Evolutionary conservation across 2,329 filamentous ascomycete species (phyloP).

Genomic region (Neodidymelliopsis sp.): DNA sequence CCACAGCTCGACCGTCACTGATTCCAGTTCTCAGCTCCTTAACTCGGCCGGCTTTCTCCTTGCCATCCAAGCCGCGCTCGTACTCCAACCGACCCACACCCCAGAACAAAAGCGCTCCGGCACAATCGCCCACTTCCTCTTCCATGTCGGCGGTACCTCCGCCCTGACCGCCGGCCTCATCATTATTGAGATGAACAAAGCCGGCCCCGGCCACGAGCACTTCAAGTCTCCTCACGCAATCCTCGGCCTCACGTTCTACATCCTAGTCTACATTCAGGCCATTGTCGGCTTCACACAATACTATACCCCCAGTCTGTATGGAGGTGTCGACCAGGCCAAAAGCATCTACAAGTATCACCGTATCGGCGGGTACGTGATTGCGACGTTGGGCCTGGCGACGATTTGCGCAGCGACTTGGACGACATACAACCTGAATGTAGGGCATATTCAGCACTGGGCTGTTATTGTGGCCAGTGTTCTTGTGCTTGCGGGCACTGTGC

Average conservation of each 20-base stretch:
- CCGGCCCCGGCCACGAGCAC: conserved; percentile 69
- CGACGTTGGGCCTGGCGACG: conserved; percentile 75
- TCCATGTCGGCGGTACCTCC: conserved; percentile 72
- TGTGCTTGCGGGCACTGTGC: conserved; percentile 74
- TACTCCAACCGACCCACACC: conserved; percentile 87
- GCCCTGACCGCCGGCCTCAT: conserved; percentile 70
- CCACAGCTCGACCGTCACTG: conserved; percentile 16
- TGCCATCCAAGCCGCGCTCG: conserved; percentile 79
- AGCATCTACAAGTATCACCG: conserved; percentile 90
- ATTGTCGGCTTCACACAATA: conserved; percentile 84
- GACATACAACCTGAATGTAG: conserved; percentile 70
- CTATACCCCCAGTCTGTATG: conserved; percentile 76
- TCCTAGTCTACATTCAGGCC: conserved; percentile 75
- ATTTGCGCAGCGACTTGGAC: conserved; percentile 79
- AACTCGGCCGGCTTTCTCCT: conserved; percentile 74
- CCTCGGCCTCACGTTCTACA: conserved; percentile 78
- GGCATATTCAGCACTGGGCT: conserved; percentile 80
- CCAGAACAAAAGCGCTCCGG: conserved; percentile 73
- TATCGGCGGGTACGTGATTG: conserved; percentile 74
- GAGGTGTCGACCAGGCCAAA: conserved; percentile 81
- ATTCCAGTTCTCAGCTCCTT: conserved; percentile 50
- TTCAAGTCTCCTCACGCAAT: conserved; percentile 84
- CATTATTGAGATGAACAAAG: conserved; percentile 86
- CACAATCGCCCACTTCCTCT: conserved; percentile 69
- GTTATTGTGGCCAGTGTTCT: conserved; percentile 71